These are phyloP conservation scores for Cytospora piceicola DNA, from an alignment of 2,329 filamentous ascomycete genomes.

Conservation along the genomic window DNA sequence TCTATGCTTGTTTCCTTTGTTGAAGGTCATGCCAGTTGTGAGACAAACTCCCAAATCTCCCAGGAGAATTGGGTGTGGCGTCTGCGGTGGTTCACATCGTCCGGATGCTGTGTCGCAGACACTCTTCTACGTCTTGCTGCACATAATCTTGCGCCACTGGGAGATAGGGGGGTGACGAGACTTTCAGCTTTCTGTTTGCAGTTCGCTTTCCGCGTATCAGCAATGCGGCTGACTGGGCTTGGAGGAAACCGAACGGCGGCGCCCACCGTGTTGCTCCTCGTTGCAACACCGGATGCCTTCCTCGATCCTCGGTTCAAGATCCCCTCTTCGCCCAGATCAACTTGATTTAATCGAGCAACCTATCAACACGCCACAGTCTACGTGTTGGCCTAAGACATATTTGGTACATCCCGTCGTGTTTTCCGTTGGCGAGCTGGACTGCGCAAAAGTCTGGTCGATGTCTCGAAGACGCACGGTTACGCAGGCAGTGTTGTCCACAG, in stretches of 20 bases:
- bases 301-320: neutral
- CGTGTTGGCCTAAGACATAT: slow-evolving; percentile 21
- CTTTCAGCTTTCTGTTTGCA: neutral
- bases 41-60: slow-evolving; percentile 18
- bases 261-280: slow-evolving; percentile 1
- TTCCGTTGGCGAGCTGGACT: slow-evolving; percentile 14
- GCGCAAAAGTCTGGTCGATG: slow-evolving; percentile 4
- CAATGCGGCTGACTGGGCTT: slow-evolving; percentile 5
- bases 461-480: slow-evolving; percentile 3
- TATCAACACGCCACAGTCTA: slow-evolving; percentile 1
- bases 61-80: slow-evolving; percentile 28
- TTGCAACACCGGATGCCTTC: neutral
- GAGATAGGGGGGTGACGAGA: neutral
- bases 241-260: slow-evolving; percentile 4
- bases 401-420: slow-evolving; percentile 7
- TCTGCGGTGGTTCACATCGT: slow-evolving; percentile 22
- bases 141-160: neutral
- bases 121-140: slow-evolving; percentile 7
- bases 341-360: neutral
- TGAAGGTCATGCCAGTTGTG: slow-evolving; percentile 14
- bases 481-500: slow-evolving; percentile 11
- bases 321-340: neutral
- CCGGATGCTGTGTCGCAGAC: slow-evolving; percentile 19
- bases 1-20: slow-evolving; percentile 5
- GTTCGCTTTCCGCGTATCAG: neutral